A percentile compares a stretch with the other conserved stretches of the same genome.
phyloP scores from a whole-genome alignment of 805 yeast genomes.

The Metschnikowia reukaufii region DNA sequence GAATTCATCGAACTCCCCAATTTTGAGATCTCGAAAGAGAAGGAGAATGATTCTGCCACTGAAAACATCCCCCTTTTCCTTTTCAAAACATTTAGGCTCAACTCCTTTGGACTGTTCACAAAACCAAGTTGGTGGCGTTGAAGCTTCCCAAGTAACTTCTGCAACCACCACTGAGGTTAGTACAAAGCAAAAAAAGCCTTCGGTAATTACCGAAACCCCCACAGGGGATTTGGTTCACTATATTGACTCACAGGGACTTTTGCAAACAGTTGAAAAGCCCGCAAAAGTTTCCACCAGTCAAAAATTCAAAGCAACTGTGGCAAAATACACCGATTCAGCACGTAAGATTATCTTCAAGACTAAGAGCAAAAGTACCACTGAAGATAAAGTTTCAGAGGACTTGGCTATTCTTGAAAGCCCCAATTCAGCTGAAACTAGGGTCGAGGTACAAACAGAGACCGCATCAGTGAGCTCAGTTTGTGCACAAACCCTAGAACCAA shows the following conservation, averaged over 20 bases:
- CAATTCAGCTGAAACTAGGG: neutral
- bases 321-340: neutral
- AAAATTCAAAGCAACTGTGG: neutral
- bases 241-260: neutral
- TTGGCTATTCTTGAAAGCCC: neutral
- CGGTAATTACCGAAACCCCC: neutral
- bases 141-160: neutral
- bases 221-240: neutral
- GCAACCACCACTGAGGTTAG: neutral
- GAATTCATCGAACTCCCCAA: neutral
- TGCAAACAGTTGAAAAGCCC: neutral
- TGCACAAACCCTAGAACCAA: neutral
- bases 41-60: neutral
- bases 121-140: neutral
- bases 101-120: neutral
- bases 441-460: neutral
- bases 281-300: neutral
- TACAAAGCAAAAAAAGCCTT: neutral
- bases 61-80: neutral
- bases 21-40: neutral
- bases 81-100: neutral
- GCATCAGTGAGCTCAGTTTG: neutral
- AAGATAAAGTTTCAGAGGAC: neutral
- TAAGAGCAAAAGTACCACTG: neutral
- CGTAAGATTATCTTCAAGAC: neutral